A percentile compares a stretch with the other conserved stretches of the same genome.
These are phyloP conservation scores for Claviceps monticola DNA, from an alignment of 2,329 filamentous ascomycete genomes.

Conservation along the genomic window DNA sequence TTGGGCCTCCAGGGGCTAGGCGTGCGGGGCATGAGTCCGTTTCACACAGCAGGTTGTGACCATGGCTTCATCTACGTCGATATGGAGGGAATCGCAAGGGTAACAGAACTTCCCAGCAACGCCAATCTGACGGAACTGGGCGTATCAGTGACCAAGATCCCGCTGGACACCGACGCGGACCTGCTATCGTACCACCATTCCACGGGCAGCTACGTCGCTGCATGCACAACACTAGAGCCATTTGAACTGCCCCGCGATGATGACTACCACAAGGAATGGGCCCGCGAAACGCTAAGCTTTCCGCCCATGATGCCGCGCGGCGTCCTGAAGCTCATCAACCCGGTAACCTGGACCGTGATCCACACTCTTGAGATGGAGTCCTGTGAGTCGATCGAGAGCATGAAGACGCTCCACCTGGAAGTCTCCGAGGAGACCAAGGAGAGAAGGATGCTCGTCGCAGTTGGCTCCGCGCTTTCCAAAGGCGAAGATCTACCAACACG, in stretches of 20 bases:
- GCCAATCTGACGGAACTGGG: conserved; percentile 61
- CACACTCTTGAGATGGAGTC: conserved; percentile 61
- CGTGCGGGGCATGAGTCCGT: conserved; percentile 58
- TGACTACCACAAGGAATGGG: conserved; percentile 69
- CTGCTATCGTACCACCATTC: conserved; percentile 64
- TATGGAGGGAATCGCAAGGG: conserved; percentile 54
- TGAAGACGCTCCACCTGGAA: conserved; percentile 75
- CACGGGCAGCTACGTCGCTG: conserved; percentile 62
- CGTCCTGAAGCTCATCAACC: conserved; percentile 64
- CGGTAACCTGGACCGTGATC: conserved; percentile 63
- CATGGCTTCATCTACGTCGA: conserved; percentile 76
- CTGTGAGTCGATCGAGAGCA: conserved; percentile 64
- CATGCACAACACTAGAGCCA: conserved; percentile 50
- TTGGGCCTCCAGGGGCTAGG: conserved; percentile 56
- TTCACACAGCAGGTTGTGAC: conserved; percentile 66
- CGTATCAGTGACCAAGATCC: conserved; percentile 59
- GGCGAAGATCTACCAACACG: conserved; percentile 83
- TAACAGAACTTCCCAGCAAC: conserved; percentile 55
- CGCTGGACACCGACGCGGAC: conserved; percentile 55
- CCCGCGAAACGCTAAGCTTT: conserved; percentile 50
- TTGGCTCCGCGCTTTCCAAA: conserved; percentile 74
- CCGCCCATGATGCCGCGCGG: conserved; percentile 59
- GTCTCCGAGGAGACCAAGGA: conserved; percentile 85
- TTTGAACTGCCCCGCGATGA: conserved; percentile 83
- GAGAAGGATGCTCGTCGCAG: conserved; percentile 64